Evolutionary conservation across 768 basidiomycete genomes (phyloP).

Genomic region (Russula lepida): DNA sequence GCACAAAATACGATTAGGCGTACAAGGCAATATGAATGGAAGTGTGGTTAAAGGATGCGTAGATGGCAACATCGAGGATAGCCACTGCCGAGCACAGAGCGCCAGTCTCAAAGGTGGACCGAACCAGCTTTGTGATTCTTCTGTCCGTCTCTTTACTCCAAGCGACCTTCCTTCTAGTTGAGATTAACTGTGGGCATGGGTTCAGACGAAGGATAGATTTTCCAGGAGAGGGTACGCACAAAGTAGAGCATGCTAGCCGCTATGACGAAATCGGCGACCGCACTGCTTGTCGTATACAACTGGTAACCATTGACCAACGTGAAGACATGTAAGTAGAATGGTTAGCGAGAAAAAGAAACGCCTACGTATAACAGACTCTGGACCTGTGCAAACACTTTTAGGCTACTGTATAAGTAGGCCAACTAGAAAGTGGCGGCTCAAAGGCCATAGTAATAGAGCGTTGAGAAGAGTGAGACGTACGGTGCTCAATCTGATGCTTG

Average conservation of each 20-base stretch:
- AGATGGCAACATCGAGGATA: background rate
- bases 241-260: conserved; percentile 5
- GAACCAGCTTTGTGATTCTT: conserved; percentile 1
- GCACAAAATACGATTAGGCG: background rate
- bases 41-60: background rate
- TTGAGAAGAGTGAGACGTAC: background rate
- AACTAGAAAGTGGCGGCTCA: background rate
- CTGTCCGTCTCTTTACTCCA: background rate
- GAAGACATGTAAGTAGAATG: background rate
- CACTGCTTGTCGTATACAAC: background rate
- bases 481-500: background rate
- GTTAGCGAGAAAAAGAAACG: background rate
- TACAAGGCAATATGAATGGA: background rate
- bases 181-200: background rate
- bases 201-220: background rate
- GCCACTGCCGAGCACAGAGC: background rate
- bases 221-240: background rate
- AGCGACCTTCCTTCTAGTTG: background rate
- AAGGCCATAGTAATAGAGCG: background rate
- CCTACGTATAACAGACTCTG: background rate
- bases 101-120: conserved; percentile 1
- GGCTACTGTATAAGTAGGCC: background rate
- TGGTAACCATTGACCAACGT: background rate
- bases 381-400: background rate
- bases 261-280: background rate